Evolutionary conservation across 495 filamentous ascomycete species (phyloP).

Genomic region (Peziza echinospora): DNA sequence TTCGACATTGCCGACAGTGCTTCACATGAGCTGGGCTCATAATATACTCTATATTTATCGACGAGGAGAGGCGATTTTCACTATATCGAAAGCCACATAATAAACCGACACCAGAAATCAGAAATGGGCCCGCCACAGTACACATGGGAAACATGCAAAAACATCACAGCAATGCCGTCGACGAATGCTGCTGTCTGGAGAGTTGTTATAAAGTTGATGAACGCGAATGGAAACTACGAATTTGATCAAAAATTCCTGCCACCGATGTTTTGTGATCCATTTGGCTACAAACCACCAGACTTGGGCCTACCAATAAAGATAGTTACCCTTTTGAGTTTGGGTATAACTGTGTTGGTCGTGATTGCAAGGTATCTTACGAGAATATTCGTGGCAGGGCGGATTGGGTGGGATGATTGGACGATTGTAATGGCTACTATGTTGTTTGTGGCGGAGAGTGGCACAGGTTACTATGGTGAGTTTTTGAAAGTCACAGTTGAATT

Average conservation of each 20-base stretch:
- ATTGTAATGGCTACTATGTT: neutral
- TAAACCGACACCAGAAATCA: neutral
- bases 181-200: neutral
- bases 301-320: neutral
- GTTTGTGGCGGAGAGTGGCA: too few species aligned
- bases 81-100: too few species aligned
- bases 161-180: neutral
- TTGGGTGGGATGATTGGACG: neutral
- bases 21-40: too few species aligned
- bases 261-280: neutral
- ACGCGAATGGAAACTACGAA: neutral
- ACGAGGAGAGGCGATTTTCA: too few species aligned
- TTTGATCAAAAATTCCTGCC: neutral
- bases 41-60: too few species aligned
- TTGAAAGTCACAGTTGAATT: too few species aligned
- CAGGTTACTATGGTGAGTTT: too few species aligned
- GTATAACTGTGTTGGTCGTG: neutral
- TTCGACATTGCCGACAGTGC: too few species aligned
- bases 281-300: neutral
- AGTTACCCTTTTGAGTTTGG: neutral
- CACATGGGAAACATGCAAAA: neutral
- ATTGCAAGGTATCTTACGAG: neutral
- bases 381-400: neutral
- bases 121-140: neutral
- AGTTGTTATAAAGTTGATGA: neutral